Evolutionary conservation across 352 stramenopile species (phyloP).

Genomic region (Globisporangium acanthophoron): DNA sequence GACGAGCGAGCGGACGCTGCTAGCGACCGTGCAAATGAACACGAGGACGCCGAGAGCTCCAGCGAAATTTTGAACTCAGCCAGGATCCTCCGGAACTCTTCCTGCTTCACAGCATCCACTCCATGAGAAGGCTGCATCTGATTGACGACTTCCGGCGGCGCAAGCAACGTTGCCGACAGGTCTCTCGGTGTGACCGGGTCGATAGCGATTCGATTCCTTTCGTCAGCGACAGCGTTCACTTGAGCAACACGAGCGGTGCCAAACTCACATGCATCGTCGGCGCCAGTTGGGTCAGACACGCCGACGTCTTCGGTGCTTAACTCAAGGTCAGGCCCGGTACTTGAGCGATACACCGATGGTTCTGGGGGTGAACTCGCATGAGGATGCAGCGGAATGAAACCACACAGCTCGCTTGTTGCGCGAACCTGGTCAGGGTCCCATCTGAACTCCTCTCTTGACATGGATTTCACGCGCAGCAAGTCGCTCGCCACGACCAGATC

Average conservation of each 20-base stretch:
- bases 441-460: not conserved
- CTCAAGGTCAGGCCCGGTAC: no score
- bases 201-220: not conserved
- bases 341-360: no score
- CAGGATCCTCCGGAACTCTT: slow-evolving; percentile 39
- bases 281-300: no score
- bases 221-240: no score
- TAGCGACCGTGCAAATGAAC: not conserved
- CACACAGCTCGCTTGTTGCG: not conserved
- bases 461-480: not conserved
- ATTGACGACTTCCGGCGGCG: not conserved
- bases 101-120: slow-evolving; percentile 19
- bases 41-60: slow-evolving; percentile 9
- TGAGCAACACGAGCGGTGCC: no score
- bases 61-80: slow-evolving; percentile 46
- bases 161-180: not conserved
- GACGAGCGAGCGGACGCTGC: not conserved
- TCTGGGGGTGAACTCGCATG: not conserved
- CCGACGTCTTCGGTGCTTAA: no score
- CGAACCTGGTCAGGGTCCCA: no score
- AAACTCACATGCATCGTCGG: no score
- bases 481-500: not conserved
- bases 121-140: not conserved
- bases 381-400: not conserved
- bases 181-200: not conserved